phyloP scores from a whole-genome alignment of 306 rosid species.

The Vigna trinervia region DNA sequence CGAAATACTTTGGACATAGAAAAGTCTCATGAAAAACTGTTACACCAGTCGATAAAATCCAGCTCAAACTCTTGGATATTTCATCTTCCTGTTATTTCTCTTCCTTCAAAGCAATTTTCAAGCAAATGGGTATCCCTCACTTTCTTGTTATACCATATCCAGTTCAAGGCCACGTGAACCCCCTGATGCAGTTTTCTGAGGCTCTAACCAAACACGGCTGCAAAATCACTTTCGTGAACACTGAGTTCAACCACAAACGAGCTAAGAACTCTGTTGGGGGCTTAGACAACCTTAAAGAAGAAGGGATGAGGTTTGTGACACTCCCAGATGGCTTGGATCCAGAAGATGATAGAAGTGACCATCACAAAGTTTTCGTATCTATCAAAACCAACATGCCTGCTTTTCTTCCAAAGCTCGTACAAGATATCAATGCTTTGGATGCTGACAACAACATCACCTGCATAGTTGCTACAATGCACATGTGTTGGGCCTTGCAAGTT shows the following conservation, averaged over 20 bases:
- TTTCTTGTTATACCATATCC: constrained; percentile 51
- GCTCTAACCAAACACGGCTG: constrained; percentile 43
- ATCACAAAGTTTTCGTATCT: neutral
- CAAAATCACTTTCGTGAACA: constrained; percentile 52
- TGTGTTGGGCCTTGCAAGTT: constrained; percentile 52
- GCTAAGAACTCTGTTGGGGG: neutral
- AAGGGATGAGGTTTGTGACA: constrained; percentile 33
- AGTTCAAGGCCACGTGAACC: constrained; percentile 57
- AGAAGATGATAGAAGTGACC: constrained; percentile 51
- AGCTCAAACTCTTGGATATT: neutral
- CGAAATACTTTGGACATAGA: neutral
- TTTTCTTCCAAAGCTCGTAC: constrained; percentile 55
- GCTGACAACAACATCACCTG: constrained; percentile 34
- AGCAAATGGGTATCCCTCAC: constrained; percentile 48
- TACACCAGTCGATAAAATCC: neutral
- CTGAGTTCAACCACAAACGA: constrained; percentile 44
- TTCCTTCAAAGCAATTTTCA: neutral
- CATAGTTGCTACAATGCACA: constrained; percentile 38
- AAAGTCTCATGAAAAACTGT: neutral
- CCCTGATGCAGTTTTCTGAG: constrained; percentile 50
- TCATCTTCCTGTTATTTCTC: neutral
- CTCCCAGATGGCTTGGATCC: constrained; percentile 50
- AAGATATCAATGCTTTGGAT: constrained; percentile 36
- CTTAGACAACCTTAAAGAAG: constrained; percentile 10
- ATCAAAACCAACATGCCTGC: constrained; percentile 42